A percentile compares a stretch with the other conserved stretches of the same genome.
phyloP scores from a whole-genome alignment of 441 rosid genomes.

The Sinapis alba region DNA sequence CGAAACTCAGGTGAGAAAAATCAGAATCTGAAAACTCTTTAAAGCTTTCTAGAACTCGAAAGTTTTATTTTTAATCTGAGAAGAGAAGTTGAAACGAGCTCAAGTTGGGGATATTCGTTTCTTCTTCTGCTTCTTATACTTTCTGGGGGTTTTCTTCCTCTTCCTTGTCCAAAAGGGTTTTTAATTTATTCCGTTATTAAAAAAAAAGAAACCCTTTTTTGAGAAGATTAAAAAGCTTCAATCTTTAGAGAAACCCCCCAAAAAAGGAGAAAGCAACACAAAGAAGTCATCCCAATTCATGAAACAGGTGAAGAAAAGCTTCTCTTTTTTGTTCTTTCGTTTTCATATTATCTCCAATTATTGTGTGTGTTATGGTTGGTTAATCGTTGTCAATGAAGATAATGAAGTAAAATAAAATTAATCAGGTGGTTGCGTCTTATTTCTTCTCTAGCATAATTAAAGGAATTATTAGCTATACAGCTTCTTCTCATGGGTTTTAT shows the following conservation, averaged over 20 bases:
- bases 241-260: neutral
- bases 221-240: neutral
- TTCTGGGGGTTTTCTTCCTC: constrained; percentile 21
- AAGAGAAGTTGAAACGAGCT: constrained; percentile 16
- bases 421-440: neutral
- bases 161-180: constrained; percentile 25
- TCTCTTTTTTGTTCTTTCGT: neutral
- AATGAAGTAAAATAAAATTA: neutral
- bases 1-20: too few species aligned
- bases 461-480: neutral
- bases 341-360: neutral
- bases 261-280: neutral
- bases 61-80: neutral
- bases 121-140: constrained; percentile 17
- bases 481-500: neutral
- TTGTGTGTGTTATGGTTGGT: neutral
- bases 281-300: constrained; percentile 3
- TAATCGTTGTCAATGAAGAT: neutral
- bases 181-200: neutral
- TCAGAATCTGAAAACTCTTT: neutral
- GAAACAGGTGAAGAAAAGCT: constrained; percentile 35
- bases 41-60: neutral
- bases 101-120: constrained; percentile 37
- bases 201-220: neutral
- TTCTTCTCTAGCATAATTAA: neutral